A percentile compares a stretch with the other conserved stretches of the same genome.
phyloP scores from a whole-genome alignment of 73 alveolate genomes.

The Diophrys sp. region DNA sequence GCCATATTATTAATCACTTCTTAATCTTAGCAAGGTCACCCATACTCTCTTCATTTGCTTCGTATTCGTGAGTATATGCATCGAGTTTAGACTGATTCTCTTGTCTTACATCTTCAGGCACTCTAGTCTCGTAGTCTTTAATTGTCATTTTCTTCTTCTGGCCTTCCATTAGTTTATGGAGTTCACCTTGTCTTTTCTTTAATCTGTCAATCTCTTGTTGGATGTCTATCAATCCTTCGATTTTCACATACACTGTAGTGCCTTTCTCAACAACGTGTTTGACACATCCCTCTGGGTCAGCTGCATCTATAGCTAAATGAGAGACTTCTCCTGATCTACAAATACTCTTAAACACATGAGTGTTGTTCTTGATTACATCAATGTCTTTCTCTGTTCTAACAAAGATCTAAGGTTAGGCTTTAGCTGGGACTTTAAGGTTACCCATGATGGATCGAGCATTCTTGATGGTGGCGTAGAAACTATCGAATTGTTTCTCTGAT shows the following conservation, averaged over 20 bases:
- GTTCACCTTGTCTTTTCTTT: constrained; percentile 65
- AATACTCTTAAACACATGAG: constrained; percentile 37
- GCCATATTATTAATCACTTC: too few species aligned
- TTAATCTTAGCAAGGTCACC: neutral
- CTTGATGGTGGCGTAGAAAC: constrained; percentile 47
- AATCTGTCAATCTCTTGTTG: constrained; percentile 72
- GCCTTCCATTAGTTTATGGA: constrained; percentile 63
- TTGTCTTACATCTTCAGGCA: constrained; percentile 68
- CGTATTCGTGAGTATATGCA: constrained; percentile 55
- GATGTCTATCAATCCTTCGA: constrained; percentile 76
- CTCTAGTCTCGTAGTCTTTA: constrained; percentile 65
- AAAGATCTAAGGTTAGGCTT: constrained; percentile 64
- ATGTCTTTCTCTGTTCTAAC: constrained; percentile 48
- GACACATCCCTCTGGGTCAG: constrained; percentile 81
- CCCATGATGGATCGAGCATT: constrained; percentile 63
- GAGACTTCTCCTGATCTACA: constrained; percentile 38
- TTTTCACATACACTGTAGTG: constrained; percentile 60
- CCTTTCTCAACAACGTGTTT: constrained; percentile 59
- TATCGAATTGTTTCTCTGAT: constrained; percentile 49
- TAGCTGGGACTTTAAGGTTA: constrained; percentile 50
- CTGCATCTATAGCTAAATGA: constrained; percentile 34
- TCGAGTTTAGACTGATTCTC: constrained; percentile 60
- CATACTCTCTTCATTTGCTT: constrained; percentile 16
- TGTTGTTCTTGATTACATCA: constrained; percentile 20
- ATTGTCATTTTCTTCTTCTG: constrained; percentile 65